Conservation (phyloP, 805 yeast species). For the Candida tallmaniae region DNA sequence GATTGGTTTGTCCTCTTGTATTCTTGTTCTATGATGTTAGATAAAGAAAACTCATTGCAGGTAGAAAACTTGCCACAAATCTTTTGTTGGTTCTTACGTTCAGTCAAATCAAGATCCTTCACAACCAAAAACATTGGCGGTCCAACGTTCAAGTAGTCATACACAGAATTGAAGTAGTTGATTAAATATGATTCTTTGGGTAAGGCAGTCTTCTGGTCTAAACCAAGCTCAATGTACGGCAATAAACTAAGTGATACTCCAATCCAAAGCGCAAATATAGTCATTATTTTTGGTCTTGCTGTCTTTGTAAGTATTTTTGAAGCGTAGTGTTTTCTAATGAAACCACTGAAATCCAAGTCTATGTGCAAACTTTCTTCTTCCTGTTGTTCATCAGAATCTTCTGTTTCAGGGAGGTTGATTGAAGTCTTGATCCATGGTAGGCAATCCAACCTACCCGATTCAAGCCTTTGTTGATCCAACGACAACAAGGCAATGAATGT, state of each 20-base stretch:
- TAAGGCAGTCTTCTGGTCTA: conserved; percentile 86
- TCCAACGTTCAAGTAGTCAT: conserved; percentile 72
- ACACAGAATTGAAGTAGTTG: conserved; percentile 73
- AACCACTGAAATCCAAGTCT: conserved; percentile 22
- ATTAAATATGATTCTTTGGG: conserved; percentile 81
- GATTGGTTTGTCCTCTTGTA: conserved; percentile 59
- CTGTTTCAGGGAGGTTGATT: conserved; percentile 9
- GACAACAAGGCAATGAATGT: conserved; percentile 71
- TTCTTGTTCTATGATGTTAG: conserved; percentile 83
- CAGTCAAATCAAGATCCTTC: conserved; percentile 60
- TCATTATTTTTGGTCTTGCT: conserved; percentile 44
- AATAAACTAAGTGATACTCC: conserved; percentile 65
- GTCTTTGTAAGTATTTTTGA: conserved; percentile 51
- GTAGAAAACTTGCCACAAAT: conserved; percentile 86
- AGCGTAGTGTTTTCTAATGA: conserved; percentile 50
- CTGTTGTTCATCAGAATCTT: conserved; percentile 7
- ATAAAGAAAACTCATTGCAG: conserved; percentile 73
- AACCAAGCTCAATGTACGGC: conserved; percentile 70
- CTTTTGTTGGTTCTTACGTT: conserved; percentile 58
- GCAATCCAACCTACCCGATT: conserved; percentile 55
- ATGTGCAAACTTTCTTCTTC: conserved; percentile 10
- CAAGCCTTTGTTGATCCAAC: conserved; percentile 60
- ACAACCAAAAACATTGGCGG: conserved; percentile 90
- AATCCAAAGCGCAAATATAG: conserved; percentile 56
- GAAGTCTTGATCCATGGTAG: conserved; percentile 48